phyloP scores from a whole-genome alignment of 2,329 filamentous ascomycete species.

The Aspergillus uvarum region DNA sequence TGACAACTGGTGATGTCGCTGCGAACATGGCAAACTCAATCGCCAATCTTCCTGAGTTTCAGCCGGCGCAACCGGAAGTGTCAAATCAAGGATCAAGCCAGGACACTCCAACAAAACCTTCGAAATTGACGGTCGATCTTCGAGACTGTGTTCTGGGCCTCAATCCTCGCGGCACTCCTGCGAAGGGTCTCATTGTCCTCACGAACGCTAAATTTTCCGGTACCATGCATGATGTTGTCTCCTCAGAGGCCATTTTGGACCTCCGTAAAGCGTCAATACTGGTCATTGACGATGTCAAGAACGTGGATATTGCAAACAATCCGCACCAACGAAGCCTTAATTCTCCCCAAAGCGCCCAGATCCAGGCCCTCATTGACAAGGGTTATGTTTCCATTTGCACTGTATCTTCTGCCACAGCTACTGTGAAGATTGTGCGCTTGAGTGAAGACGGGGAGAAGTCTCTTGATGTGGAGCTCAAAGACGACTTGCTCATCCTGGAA shows the following conservation, averaged over 20 bases:
- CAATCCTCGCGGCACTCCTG: slow-evolving; percentile 72
- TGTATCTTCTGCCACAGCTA: slow-evolving; percentile 75
- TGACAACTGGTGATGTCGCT: slow-evolving; percentile 71
- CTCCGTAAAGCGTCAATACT: slow-evolving; percentile 80
- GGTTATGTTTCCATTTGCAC: slow-evolving; percentile 87
- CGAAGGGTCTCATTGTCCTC: slow-evolving; percentile 76
- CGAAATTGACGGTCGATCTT: slow-evolving; percentile 60
- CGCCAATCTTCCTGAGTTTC: slow-evolving; percentile 67
- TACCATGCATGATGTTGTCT: slow-evolving; percentile 63
- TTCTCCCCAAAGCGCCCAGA: slow-evolving; percentile 43
- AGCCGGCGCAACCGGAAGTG: slow-evolving; percentile 26
- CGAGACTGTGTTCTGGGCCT: slow-evolving; percentile 80
- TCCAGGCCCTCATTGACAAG: slow-evolving; percentile 54
- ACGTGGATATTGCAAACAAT: slow-evolving; percentile 42
- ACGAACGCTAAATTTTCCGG: slow-evolving; percentile 74
- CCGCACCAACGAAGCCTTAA: slow-evolving; percentile 27
- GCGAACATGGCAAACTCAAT: slow-evolving; percentile 75
- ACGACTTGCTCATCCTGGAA: slow-evolving; percentile 85
- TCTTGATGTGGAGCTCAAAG: slow-evolving; percentile 76
- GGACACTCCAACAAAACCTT: slow-evolving; percentile 51
- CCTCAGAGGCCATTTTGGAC: slow-evolving; percentile 64
- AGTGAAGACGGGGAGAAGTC: slow-evolving; percentile 61
- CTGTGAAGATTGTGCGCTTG: slow-evolving; percentile 60
- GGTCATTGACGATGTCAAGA: slow-evolving; percentile 71
- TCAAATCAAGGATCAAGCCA: slow-evolving; percentile 19